A percentile compares a stretch with the other conserved stretches of the same genome.
Conservation (phyloP, 2,329 filamentous ascomycete genomes). For the Venturiaceae sp. region DNA sequence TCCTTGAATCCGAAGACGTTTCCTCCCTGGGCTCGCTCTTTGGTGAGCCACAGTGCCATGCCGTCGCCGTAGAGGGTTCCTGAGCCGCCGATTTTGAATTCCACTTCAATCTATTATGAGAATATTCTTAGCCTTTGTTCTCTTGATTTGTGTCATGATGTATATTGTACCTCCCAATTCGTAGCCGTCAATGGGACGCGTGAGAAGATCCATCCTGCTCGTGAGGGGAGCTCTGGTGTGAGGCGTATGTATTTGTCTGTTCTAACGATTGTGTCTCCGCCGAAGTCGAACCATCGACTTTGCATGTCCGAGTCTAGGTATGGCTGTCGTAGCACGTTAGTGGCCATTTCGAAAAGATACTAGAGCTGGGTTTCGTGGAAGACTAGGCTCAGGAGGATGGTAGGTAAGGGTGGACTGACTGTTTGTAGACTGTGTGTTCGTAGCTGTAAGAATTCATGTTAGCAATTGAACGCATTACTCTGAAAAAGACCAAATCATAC, state of each 20-base stretch:
- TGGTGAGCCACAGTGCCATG: slow-evolving; percentile 96
- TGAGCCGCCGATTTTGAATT: slow-evolving; percentile 86
- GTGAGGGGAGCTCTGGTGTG: slow-evolving; percentile 80
- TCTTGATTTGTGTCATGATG: not conserved
- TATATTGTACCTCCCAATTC: slow-evolving; percentile 70
- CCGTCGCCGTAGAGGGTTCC: slow-evolving; percentile 91
- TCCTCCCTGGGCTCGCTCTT: slow-evolving; percentile 72
- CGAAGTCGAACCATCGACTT: slow-evolving; percentile 98
- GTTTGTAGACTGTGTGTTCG: slow-evolving; percentile 67
- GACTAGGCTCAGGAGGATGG: not conserved
- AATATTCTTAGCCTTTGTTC: not conserved
- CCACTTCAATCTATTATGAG: slow-evolving; percentile 70
- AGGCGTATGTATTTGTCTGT: slow-evolving; percentile 79
- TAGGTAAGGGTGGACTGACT: not conserved
- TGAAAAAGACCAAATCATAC: slow-evolving; percentile 34
- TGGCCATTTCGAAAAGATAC: not conserved
- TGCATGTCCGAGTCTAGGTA: slow-evolving; percentile 98
- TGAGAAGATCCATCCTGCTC: slow-evolving; percentile 89
- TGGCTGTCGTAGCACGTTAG: slow-evolving; percentile 47
- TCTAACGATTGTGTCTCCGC: slow-evolving; percentile 81
- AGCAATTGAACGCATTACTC: slow-evolving; percentile 13
- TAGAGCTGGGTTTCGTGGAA: not conserved
- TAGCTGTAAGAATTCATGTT: slow-evolving; percentile 44
- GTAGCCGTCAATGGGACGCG: slow-evolving; percentile 90
- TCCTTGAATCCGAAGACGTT: slow-evolving; percentile 83